Base-by-base conservation (phyloP, 345 rosid species). In the Rhodamnia argentea region DNA sequence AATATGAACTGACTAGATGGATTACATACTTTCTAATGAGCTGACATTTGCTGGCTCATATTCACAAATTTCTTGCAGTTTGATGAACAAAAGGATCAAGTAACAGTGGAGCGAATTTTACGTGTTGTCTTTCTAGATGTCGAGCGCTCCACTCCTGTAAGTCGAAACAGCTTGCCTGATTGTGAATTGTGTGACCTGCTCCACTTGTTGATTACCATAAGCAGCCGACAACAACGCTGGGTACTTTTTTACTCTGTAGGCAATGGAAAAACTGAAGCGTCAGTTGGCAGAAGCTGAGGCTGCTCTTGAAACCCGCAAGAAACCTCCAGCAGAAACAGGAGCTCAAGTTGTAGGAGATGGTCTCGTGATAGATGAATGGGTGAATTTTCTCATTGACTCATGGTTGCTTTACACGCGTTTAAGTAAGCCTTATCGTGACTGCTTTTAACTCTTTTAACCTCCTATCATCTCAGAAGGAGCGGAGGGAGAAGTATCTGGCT, bases 311-410 rank as follows among this genome's bases (percentile, higher is more conserved):
- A 92, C 90, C 22, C 94, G 99, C 82, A 97, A 94, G 91, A 97
- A 94, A 83, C 97, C 99, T 87, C 90, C 94, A 44, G 94, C 92
- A 85, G 99, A 97, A 78, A 91, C 94, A 12, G 98, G 98, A 64
- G 94, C 94, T 74, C 96, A 89, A 16, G 91, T 94, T 74, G 94
- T 94, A 4, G 99, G 97, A 58, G 99, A 97, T 86, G 99, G 99
- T 88, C 95, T 96, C 37, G 99, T 97, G 37, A 96, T 97, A 42
- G 98, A 97, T 84, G 99, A 97, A 95, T 97, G 99, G 99, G 99
- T 97, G 91, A 5, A 51, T 70, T 32, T 70, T 37, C 24, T 70
- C 47, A 27, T 70, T 40, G 82, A 75, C 75, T 58, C 26, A 60
- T 29, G 29, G 47, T 60, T 62, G 15, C 24, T 54, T 52, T 44